Evolutionary conservation across 495 filamentous ascomycete genomes (phyloP), one percentile per base, ranked within the genome.

Genomic region (Glarea lozoyensis): DNA sequence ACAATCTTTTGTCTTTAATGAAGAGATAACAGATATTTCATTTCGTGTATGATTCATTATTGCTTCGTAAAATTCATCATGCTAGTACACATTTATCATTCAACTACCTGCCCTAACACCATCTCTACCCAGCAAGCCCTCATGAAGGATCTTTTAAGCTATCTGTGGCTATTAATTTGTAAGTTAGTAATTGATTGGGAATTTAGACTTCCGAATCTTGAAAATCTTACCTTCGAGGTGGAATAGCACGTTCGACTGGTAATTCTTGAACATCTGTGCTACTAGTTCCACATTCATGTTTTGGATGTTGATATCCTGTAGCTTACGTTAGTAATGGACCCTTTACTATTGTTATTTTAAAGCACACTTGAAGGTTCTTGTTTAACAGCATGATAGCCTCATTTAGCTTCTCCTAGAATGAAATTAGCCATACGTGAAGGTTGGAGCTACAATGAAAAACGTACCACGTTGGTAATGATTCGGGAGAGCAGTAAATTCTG

Each of bases 181-280:
- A 32, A 52, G 47, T 22, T 20, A n/a, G n/a, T n/a, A n/a, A n/a
- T n/a, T n/a, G n/a, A n/a, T n/a, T n/a, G n/a, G n/a, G n/a, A n/a
- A n/a, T n/a, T n/a, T n/a, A n/a, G n/a, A n/a, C n/a, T n/a, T n/a
- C 24, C 6, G 34, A 20, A 45, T 45, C 16, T n/a, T 6, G 20
- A 31, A 37, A 21, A 3, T 22, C 6, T 42, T 70, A 93, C 92
- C 92, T 78, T 97, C 93, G 20, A 98, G 70, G 56, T 98, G 92
- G 58, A 98, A 98, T 1, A 96, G 69, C 11, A 98, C 92, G 55
- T 96, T 98, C 3, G 86, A 94, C 61, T 94, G 88, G 60, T 98
- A 98, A 64, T 97, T 98, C 72, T 96, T 95, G 70, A 97, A 98
- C 92, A 98, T 98, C 62, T 97, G 92, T 6, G 92, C 88, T 2